A percentile compares a stretch with the other conserved stretches of the same genome.
Evolutionary conservation across 164 flowering plant genomes (phyloP).

Genomic region (Liriodendron chinense): DNA sequence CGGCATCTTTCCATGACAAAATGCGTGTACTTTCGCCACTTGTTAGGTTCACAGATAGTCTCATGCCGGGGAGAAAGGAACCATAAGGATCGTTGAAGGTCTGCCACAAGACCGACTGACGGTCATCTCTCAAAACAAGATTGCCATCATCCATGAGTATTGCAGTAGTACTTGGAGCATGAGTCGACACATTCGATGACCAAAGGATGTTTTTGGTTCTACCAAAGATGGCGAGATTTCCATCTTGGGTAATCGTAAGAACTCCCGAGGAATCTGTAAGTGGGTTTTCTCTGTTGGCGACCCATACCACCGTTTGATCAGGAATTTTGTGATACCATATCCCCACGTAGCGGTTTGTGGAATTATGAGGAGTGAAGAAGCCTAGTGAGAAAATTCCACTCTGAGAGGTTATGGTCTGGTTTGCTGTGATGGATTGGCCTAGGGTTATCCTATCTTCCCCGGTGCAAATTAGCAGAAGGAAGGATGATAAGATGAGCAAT

Average conservation of each 20-base stretch:
- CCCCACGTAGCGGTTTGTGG: conserved; percentile 16
- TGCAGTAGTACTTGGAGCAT: conserved; percentile 7
- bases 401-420: conserved; percentile 3
- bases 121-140: conserved; percentile 29
- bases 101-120: not conserved
- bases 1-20: conserved; percentile 5
- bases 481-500: too few species aligned
- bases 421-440: not conserved
- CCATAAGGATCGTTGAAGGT: conserved; percentile 16
- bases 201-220: not conserved
- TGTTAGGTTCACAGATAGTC: conserved; percentile 17
- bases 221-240: conserved; percentile 23
- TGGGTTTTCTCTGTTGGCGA: conserved; percentile 58
- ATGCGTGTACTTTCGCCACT: conserved; percentile 5
- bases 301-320: conserved; percentile 39
- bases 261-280: conserved; percentile 30
- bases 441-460: too few species aligned
- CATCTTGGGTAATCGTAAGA: conserved; percentile 23
- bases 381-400: conserved; percentile 12
- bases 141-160: conserved; percentile 46
- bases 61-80: conserved; percentile 32
- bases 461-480: too few species aligned
- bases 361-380: conserved; percentile 19
- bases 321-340: conserved; percentile 24
- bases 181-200: not conserved